Evolutionary conservation across 2,329 filamentous ascomycete genomes (phyloP), one percentile per base, ranked within the genome.

Genomic region (Exophiala oligosperma): DNA sequence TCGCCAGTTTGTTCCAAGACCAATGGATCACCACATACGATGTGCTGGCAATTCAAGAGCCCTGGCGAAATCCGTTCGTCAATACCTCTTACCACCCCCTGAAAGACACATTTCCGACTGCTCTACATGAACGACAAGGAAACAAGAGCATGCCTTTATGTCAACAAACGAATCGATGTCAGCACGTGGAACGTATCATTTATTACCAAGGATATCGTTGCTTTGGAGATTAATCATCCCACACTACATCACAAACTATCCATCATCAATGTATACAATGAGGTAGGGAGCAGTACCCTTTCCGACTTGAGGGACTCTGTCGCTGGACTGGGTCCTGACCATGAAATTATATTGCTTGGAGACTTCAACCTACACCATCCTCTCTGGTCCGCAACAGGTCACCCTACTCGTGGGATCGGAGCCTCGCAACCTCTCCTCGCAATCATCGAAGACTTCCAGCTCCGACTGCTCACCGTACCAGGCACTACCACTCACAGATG

Each of bases 321-420:
- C 14, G 29, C 23, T 9, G 63, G 29, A 52, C 59, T 52, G 37
- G 52, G 44, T 23, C 9, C 59, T 26, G 56, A 58, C n/a, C 56
- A 68, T 32, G 28, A 56, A 14, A 17, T 66, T 0, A 9, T 67
- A 0, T 7, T 58, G 12, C 51, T 68, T 17, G 64, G 62, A 8
- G 60, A 67, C 53, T 59, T 65, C 43, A 66, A 66, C 47, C 56
- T 65, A 11, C 55, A 68, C 54, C 62, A 68, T 52, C 62, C 62
- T 3, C 54, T 54, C 14, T 56, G 26, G 56, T 48, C 56, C 48
- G 21, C 50, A 55, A 21, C 35, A 14, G 17, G 49, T 49, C 44
- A 7, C 26, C 26, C 26, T 35, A 57, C 28, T 24, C 12, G 46
- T 46, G 46, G 64, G 44, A 23, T 47, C n/a, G 40, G 35, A 48